Evolutionary conservation across 2,329 filamentous ascomycete species (phyloP).

Genomic region (Penicillium sp.): DNA sequence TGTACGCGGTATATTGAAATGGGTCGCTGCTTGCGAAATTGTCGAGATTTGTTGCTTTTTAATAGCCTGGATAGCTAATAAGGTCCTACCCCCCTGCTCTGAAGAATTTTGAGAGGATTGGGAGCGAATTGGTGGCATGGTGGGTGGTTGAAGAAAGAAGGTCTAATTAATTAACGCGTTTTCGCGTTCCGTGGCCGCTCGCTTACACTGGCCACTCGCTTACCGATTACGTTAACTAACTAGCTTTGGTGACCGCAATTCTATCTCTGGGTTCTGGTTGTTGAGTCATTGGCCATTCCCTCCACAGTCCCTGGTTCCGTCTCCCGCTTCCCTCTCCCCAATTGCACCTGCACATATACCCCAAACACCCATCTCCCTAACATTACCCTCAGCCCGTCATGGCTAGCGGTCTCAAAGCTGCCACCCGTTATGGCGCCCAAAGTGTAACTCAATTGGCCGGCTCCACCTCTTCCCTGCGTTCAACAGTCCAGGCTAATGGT

Average conservation of each 20-base stretch:
- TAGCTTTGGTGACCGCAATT: neutral
- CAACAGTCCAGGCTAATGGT: conserved; percentile 28
- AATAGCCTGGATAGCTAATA: too few relatives aligned
- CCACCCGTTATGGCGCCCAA: conserved; percentile 28
- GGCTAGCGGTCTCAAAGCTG: conserved; percentile 30
- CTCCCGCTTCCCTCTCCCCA: conserved; percentile 3
- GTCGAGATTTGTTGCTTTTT: too few relatives aligned
- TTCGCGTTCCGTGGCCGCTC: too few relatives aligned
- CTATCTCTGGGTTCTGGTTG: neutral
- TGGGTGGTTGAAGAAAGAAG: too few relatives aligned
- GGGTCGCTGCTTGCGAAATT: too few relatives aligned
- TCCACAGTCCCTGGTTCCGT: neutral
- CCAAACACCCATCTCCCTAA: neutral
- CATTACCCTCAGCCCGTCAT: conserved; percentile 20
- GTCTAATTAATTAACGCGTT: too few relatives aligned
- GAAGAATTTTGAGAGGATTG: too few relatives aligned
- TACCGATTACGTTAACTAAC: too few relatives aligned
- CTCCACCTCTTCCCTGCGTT: conserved; percentile 26
- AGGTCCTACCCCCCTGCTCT: too few relatives aligned
- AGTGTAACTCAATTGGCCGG: conserved; percentile 29
- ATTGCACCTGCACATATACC: conserved; percentile 10
- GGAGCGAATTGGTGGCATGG: too few relatives aligned
- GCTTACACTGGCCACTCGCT: too few relatives aligned
- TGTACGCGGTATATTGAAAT: too few relatives aligned
- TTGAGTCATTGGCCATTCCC: conserved; percentile 11